Conservation (phyloP, 2,329 filamentous ascomycete genomes). For the Ceratocystis alfenasii region DNA sequence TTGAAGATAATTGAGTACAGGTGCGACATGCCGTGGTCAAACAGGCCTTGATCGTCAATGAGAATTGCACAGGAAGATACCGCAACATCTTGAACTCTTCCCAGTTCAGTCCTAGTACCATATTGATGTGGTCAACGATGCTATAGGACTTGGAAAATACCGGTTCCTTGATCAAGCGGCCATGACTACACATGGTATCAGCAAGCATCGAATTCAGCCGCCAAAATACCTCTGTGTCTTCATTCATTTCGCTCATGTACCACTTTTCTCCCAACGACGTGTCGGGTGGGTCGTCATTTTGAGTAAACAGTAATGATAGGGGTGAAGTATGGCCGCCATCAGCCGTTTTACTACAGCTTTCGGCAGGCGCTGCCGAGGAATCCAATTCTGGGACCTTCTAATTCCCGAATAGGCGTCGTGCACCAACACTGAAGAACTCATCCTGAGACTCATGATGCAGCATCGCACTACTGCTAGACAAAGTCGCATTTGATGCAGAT, state of each 20-base stretch:
- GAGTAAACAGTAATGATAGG: background rate
- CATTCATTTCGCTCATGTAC: slow-evolving; percentile 4
- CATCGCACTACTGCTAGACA: background rate
- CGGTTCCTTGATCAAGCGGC: background rate
- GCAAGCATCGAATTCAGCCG: slow-evolving; percentile 1
- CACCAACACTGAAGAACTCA: slow-evolving; percentile 8
- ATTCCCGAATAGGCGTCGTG: background rate
- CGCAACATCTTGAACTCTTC: slow-evolving; percentile 3
- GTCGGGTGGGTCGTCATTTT: background rate
- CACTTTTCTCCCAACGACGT: background rate
- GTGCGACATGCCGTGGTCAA: background rate
- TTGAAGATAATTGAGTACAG: background rate
- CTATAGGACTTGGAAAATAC: background rate
- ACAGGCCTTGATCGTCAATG: slow-evolving; percentile 1
- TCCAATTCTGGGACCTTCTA: background rate
- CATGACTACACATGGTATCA: background rate
- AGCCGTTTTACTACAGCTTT: background rate
- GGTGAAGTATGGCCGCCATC: background rate
- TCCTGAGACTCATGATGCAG: background rate
- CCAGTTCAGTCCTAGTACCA: background rate
- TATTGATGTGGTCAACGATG: background rate
- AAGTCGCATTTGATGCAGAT: background rate
- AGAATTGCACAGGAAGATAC: background rate
- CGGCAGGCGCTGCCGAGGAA: background rate
- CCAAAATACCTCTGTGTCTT: background rate